Evolutionary conservation across 345 rosid species (phyloP), one percentile per base, ranked within the genome.

Genomic region (Brassica juncea): DNA sequence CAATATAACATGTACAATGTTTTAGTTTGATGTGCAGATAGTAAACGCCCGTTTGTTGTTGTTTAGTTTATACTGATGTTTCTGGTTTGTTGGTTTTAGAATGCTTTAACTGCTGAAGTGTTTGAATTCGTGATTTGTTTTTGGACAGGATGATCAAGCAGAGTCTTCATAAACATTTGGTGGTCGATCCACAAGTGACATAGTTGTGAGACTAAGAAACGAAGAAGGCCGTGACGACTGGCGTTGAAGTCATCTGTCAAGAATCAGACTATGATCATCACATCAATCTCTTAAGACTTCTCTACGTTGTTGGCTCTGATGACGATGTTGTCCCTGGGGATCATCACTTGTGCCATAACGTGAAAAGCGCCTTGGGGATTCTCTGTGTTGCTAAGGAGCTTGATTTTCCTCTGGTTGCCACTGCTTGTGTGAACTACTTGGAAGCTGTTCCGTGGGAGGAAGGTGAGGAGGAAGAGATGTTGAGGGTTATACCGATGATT

Each of bases 391-490:
- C 98, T 57, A 85, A 86, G 75, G 83, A 86, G 80, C 93, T 92
- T 28, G 88, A 77, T 27, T 90, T 94, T 72, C 89, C 88, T 8
- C 81, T 85, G 37, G 84, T 91, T 55, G 72, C 90, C 68, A 39
- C 86, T 73, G 91, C 90, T 80, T 92, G 97, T 80, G 92, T 86
- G 25, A 86, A 83, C 72, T 94, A 92, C 85, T 79, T 94, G 87
- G 98, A 92, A 88, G 97, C 99, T 67, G 92, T 94, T 70, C 96
- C 98, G 6, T 94, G 99, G 99, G 97, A 92, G 82, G 97, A 92
- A 81, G 84, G 85, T 4, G 98, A 92, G 82, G 98, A 94, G 83
- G 97, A 94, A 59, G 97, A 90, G 76, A 94, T 91, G 79, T 71
- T 94, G 49, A 77, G 79, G 85, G 87, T 86, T 61, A 78, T 91